Evolutionary conservation across 2,329 filamentous ascomycete genomes (phyloP).

Genomic region (Fusarium mangiferae): DNA sequence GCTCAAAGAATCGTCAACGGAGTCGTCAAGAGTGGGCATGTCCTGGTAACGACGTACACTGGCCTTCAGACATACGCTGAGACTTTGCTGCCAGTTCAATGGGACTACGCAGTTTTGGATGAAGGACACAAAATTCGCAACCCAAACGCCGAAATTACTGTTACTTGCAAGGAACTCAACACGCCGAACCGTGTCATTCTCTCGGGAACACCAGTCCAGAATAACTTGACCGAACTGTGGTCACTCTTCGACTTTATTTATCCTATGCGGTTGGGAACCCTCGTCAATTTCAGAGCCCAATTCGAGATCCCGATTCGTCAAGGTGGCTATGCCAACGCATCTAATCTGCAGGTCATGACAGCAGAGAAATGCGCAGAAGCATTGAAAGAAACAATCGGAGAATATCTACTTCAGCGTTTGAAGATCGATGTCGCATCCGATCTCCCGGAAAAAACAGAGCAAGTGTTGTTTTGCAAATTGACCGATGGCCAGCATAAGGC

Average conservation of each 20-base stretch:
- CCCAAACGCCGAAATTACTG: conserved; percentile 92
- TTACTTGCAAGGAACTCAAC: conserved; percentile 92
- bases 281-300: conserved; percentile 88
- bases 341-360: conserved; percentile 92
- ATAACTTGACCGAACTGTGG: conserved; percentile 95
- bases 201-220: conserved; percentile 97
- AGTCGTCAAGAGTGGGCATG: conserved; percentile 86
- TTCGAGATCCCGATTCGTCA: conserved; percentile 95
- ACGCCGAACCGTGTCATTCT: conserved; percentile 92
- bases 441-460: conserved; percentile 93
- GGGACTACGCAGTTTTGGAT: conserved; percentile 94
- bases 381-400: conserved; percentile 91
- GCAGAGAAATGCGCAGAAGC: conserved; percentile 94
- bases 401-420: conserved; percentile 90
- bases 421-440: conserved; percentile 95
- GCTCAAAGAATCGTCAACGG: conserved; percentile 84
- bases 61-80: conserved; percentile 93
- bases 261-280: conserved; percentile 91
- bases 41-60: conserved; percentile 94
- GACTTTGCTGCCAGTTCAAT: conserved; percentile 82
- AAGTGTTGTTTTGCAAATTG: conserved; percentile 95
- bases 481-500: conserved; percentile 79
- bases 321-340: conserved; percentile 95
- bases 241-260: conserved; percentile 98
- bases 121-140: conserved; percentile 99